Conservation (phyloP, 306 rosid species). For the Fragaria nilgerrensis region DNA sequence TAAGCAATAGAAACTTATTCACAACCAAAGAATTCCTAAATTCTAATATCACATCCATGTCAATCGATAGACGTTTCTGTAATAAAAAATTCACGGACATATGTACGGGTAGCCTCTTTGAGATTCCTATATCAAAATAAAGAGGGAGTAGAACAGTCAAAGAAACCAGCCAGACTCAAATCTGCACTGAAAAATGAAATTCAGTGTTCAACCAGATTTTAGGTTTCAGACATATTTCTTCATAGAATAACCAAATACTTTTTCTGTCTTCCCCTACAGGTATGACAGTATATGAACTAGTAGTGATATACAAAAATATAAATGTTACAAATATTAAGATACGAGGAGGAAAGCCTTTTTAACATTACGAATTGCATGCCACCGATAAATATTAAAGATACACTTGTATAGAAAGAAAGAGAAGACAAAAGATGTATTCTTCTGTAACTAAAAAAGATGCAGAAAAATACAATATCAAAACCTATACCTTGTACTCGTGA, state of each 20-base stretch:
- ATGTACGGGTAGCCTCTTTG: no score
- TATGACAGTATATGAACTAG: background rate
- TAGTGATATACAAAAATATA: background rate
- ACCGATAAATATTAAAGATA: no score
- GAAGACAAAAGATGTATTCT: background rate
- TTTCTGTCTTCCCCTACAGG: background rate
- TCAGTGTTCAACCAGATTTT: background rate
- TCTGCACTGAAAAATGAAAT: no score
- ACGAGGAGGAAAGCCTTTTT: no score
- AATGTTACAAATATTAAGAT: no score
- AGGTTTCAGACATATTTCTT: background rate
- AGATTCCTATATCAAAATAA: background rate
- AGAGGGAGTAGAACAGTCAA: background rate
- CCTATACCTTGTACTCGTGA: slow-evolving; percentile 85
- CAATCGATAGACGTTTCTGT: background rate
- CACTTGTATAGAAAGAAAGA: background rate
- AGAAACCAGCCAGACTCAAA: background rate
- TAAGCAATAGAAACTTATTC: background rate
- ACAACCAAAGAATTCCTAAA: background rate
- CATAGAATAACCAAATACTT: background rate
- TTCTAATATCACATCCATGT: background rate
- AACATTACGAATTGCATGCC: no score
- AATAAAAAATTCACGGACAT: no score
- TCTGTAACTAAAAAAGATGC: background rate
- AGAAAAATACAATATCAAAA: background rate